phyloP scores from a whole-genome alignment of 169 alveolate genomes.

The Eimeria praecox region DNA sequence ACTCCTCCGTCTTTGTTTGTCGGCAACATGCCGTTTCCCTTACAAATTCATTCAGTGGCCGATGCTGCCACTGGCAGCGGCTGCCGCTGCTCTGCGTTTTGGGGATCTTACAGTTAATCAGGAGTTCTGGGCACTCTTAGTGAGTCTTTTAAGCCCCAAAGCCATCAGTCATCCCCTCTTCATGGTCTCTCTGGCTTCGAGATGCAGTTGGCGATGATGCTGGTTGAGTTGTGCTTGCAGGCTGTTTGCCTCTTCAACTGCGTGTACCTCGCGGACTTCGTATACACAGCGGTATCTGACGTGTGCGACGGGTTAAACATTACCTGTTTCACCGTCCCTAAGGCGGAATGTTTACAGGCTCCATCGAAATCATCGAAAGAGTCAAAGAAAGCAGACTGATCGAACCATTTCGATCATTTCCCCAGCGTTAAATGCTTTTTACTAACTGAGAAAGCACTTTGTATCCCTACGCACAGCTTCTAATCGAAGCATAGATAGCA shows the following conservation, averaged over 20 bases:
- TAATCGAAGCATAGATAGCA: too few species aligned
- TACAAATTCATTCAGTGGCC: constrained; percentile 64
- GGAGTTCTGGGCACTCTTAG: constrained; percentile 43
- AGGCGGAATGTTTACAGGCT: not conserved
- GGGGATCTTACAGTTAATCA: constrained; percentile 30
- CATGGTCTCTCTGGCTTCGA: not conserved
- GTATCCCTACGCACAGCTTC: too few species aligned
- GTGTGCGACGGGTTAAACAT: constrained; percentile 58
- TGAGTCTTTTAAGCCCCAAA: not conserved
- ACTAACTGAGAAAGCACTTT: not conserved
- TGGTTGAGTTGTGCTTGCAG: constrained; percentile 6
- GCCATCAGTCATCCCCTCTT: not conserved
- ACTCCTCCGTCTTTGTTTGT: constrained; percentile 77
- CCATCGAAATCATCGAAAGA: not conserved
- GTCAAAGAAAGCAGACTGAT: not conserved
- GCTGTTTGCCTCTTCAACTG: constrained; percentile 64
- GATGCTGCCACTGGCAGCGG: constrained; percentile 62
- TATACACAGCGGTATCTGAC: constrained; percentile 73
- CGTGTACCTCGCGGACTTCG: constrained; percentile 72
- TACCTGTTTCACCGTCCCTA: constrained; percentile 55
- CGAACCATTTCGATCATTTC: not conserved
- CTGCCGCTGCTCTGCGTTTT: constrained; percentile 56
- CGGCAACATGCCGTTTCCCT: constrained; percentile 80
- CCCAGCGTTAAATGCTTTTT: not conserved
- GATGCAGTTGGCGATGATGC: too few species aligned